Evolutionary conservation across 495 filamentous ascomycete species (phyloP), one percentile per base, ranked within the genome.

Genomic region (Melanomma pulvis-pyrius): DNA sequence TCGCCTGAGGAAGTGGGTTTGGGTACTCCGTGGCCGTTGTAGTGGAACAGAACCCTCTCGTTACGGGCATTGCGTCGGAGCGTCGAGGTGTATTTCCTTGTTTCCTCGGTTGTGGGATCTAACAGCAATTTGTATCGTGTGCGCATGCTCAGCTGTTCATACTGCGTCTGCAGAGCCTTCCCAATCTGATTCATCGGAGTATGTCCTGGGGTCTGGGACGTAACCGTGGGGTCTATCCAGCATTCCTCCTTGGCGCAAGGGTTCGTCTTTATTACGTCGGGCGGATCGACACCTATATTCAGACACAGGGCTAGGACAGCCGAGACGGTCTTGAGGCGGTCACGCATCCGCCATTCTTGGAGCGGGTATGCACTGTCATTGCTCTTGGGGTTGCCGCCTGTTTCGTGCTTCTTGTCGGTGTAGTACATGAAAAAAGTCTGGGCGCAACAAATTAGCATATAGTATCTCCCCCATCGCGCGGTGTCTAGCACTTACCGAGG

Each of bases 351-450:
- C 94, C 94, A 99, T 69, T 98, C 93, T 73, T 93, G 87, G 13
- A 93, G 85, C 4, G 84, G 84, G 77, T 82, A 83, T 59, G 78
- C 81, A 52, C 80, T 80, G 19, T 78, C 79, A 19, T 83, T 81
- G 41, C 83, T 82, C 74, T 93, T 89, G 11, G 96, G 92, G 59
- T 94, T 90, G 19, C 94, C 96, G 36, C 92, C 92, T n/a, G 92
- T 94, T 74, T 98, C 94, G 75, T 98, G 94, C 26, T 92, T 88
- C 75, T 98, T 98, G 74, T 98, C 94, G 50, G 92, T 96, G 74
- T 90, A 99, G 77, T 98, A 99, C 93, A 97, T 97, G 79, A 93
- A 97, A 84, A 96, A 98, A 63, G 84, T 87, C 88, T 92, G 77
- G n/a, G 34, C 41, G 46, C 62, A 58, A 17, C 39, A 26, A 34